phyloP scores from a whole-genome alignment of 495 filamentous ascomycete genomes.

The Friedmanniomyces simplex region DNA sequence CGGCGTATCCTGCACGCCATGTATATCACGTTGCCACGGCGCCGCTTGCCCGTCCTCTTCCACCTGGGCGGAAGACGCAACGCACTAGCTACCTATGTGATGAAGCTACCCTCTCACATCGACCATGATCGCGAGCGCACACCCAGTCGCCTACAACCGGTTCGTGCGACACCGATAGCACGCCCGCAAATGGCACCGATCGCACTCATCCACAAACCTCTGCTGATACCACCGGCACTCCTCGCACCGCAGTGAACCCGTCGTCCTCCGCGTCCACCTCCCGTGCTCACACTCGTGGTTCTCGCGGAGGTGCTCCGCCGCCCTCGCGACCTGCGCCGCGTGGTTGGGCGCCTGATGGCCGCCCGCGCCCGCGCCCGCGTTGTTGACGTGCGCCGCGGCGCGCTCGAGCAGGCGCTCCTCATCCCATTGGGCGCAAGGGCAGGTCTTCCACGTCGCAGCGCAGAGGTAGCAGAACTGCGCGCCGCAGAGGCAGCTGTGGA shows the following conservation, averaged over 20 bases:
- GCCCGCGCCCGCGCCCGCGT: neutral
- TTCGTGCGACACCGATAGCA: neutral
- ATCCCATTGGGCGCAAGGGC: constrained; percentile 19
- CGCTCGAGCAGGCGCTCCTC: constrained; percentile 17
- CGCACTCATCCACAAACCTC: neutral
- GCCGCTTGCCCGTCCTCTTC: too few relatives aligned
- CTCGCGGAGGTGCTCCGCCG: neutral
- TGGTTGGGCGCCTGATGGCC: neutral
- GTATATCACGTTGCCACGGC: too few relatives aligned
- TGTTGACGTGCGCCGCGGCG: neutral
- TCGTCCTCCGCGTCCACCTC: neutral
- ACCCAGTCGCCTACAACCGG: neutral
- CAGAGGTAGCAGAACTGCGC: constrained; percentile 27
- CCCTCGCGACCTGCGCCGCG: neutral
- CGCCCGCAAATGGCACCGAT: neutral
- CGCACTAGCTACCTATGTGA: neutral
- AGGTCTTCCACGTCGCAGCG: constrained; percentile 23
- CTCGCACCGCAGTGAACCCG: neutral
- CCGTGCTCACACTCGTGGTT: neutral
- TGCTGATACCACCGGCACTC: neutral
- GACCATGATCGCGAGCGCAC: neutral
- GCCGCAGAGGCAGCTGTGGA: constrained; percentile 20
- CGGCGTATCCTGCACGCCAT: too few relatives aligned
- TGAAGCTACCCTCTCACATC: neutral
- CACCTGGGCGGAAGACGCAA: too few relatives aligned